Conservation (phyloP, 2,329 filamentous ascomycete genomes). For the Colletotrichum sublineola region DNA sequence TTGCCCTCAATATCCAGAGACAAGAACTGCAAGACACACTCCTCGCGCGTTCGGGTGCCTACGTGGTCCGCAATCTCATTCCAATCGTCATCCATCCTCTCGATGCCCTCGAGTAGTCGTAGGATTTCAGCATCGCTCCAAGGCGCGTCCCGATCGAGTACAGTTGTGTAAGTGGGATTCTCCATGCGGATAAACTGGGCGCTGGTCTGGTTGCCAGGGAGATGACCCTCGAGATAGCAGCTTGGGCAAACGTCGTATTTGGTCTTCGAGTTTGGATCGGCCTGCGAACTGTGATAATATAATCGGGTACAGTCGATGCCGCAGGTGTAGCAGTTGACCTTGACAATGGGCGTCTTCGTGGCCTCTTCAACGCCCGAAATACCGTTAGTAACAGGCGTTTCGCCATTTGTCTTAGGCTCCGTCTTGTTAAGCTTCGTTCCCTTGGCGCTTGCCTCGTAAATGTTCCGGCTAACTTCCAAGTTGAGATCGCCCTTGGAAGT, state of each 20-base stretch:
- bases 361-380: slow-evolving; percentile 68
- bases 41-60: slow-evolving; percentile 89
- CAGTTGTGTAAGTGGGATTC: slow-evolving; percentile 83
- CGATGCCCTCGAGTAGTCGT: slow-evolving; percentile 89
- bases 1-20: slow-evolving; percentile 98
- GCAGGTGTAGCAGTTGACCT: slow-evolving; percentile 90
- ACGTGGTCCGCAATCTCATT: slow-evolving; percentile 92
- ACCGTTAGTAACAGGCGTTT: slow-evolving; percentile 77
- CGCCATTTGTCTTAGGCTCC: slow-evolving; percentile 82
- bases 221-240: slow-evolving; percentile 87
- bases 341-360: slow-evolving; percentile 74
- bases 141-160: slow-evolving; percentile 85
- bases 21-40: slow-evolving; percentile 96
- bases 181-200: slow-evolving; percentile 91
- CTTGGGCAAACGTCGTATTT: slow-evolving; percentile 93
- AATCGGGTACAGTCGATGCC: slow-evolving; percentile 85
- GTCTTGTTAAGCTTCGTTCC: slow-evolving; percentile 76
- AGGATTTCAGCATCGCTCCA: slow-evolving; percentile 94
- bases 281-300: slow-evolving; percentile 71
- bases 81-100: slow-evolving; percentile 97
- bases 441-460: slow-evolving; percentile 93
- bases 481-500: slow-evolving; percentile 85
- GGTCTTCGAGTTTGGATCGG: slow-evolving; percentile 71
- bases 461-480: slow-evolving; percentile 92
- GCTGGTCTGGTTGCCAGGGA: slow-evolving; percentile 82